Conservation (phyloP, 306 rosid species). For the Rubus parviflorus region DNA sequence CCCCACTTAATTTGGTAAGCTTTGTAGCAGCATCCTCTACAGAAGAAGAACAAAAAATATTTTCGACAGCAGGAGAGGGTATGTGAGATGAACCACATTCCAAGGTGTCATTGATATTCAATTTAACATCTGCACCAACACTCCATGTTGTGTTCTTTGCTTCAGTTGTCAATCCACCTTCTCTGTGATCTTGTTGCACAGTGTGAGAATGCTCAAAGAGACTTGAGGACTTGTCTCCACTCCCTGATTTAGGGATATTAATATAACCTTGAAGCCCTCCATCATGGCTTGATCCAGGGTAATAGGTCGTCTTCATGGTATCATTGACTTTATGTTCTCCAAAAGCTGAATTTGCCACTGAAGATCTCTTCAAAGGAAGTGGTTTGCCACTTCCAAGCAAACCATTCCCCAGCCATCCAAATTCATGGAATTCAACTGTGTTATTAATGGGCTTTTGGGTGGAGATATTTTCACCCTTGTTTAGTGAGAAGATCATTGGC, state of each 20-base stretch:
- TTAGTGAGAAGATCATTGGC: slow-evolving; percentile 33
- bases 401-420: slow-evolving; percentile 39
- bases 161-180: slow-evolving; percentile 32
- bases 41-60: slow-evolving; percentile 28
- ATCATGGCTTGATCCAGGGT: slow-evolving; percentile 34
- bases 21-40: slow-evolving; percentile 35
- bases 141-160: slow-evolving; percentile 24
- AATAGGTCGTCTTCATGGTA: slow-evolving; percentile 32
- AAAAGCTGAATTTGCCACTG: slow-evolving; percentile 32
- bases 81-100: slow-evolving; percentile 24
- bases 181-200: slow-evolving; percentile 37
- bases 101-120: slow-evolving; percentile 25
- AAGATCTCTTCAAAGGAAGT: slow-evolving; percentile 37
- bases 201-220: slow-evolving; percentile 34
- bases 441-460: slow-evolving; percentile 37
- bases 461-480: slow-evolving; percentile 36
- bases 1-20: slow-evolving; percentile 31
- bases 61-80: slow-evolving; percentile 26
- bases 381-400: slow-evolving; percentile 39
- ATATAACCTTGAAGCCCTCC: slow-evolving; percentile 33
- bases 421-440: slow-evolving; percentile 25
- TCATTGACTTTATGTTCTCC: slow-evolving; percentile 38
- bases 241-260: slow-evolving; percentile 32
- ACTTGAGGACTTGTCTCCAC: slow-evolving; percentile 35
- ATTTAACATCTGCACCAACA: slow-evolving; percentile 30